Evolutionary conservation across 257 asterid genomes (phyloP).

Genomic region (Datura wrightii): DNA sequence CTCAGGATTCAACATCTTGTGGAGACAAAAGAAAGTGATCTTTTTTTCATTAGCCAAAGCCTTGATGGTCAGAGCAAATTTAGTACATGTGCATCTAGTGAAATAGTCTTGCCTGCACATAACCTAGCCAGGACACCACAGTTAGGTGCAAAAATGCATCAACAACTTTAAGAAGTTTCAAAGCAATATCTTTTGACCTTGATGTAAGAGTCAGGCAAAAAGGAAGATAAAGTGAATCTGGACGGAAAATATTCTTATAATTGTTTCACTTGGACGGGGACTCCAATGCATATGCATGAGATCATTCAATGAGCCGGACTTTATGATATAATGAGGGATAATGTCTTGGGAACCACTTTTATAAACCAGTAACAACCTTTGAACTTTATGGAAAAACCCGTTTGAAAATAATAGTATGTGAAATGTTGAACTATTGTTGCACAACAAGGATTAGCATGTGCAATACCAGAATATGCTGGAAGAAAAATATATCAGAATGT

Average conservation of each 20-base stretch:
- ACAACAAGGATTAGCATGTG: neutral
- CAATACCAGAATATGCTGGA: neutral
- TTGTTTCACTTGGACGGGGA: conserved; percentile 27
- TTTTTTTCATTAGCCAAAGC: neutral
- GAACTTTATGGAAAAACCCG: neutral
- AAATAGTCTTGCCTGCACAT: neutral
- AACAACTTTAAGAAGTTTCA: neutral
- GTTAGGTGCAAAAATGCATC: neutral
- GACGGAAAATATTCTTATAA: neutral
- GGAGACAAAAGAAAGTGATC: neutral
- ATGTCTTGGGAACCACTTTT: neutral
- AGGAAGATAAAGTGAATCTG: conserved; percentile 11
- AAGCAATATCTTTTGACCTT: neutral
- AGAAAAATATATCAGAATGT: neutral
- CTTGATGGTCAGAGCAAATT: neutral
- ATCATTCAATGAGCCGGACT: neutral
- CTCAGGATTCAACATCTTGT: neutral
- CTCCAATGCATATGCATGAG: conserved; percentile 7
- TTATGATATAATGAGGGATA: conserved; percentile 4
- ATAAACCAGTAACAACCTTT: conserved; percentile 25
- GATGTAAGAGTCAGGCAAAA: neutral
- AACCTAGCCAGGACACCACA: neutral
- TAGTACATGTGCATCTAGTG: neutral
- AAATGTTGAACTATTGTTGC: neutral
- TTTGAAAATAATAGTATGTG: neutral